Evolutionary conservation across 768 basidiomycete species (phyloP).

Genomic region (Trametopsis cervina): DNA sequence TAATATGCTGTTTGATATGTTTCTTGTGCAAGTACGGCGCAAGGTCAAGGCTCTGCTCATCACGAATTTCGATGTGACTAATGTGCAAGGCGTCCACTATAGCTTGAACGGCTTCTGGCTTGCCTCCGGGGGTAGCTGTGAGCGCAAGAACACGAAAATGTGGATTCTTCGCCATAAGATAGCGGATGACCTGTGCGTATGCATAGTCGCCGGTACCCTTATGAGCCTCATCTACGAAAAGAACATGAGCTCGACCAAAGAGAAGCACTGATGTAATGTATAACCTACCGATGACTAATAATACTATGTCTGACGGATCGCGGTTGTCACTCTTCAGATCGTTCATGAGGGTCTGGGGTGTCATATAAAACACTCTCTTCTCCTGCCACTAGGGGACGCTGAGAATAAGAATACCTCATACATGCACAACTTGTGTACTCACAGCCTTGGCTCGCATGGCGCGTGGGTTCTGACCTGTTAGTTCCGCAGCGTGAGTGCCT

Average conservation of each 20-base stretch:
- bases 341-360: conserved; percentile 89
- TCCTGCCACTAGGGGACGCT: conserved; percentile 53
- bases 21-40: conserved; percentile 84
- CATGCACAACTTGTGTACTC: conserved; percentile 23
- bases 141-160: conserved; percentile 89
- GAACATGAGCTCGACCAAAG: neutral
- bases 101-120: conserved; percentile 78
- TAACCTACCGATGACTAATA: conserved; percentile 74
- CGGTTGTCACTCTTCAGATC: conserved; percentile 71
- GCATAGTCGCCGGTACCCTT: conserved; percentile 90
- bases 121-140: conserved; percentile 90
- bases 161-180: conserved; percentile 90
- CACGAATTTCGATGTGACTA: conserved; percentile 88
- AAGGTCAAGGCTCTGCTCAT: conserved; percentile 86
- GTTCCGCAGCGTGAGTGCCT: conserved; percentile 72
- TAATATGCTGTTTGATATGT: conserved; percentile 73
- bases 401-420: neutral
- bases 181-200: conserved; percentile 84
- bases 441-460: conserved; percentile 54
- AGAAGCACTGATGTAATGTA: neutral
- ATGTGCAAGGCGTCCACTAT: conserved; percentile 94
- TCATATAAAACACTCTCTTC: conserved; percentile 91
- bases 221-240: conserved; percentile 80
- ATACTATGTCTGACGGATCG: conserved; percentile 73
- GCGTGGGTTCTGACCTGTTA: conserved; percentile 70